Conservation (phyloP, 129 eudicot species). For the Flaveria bidentis region DNA sequence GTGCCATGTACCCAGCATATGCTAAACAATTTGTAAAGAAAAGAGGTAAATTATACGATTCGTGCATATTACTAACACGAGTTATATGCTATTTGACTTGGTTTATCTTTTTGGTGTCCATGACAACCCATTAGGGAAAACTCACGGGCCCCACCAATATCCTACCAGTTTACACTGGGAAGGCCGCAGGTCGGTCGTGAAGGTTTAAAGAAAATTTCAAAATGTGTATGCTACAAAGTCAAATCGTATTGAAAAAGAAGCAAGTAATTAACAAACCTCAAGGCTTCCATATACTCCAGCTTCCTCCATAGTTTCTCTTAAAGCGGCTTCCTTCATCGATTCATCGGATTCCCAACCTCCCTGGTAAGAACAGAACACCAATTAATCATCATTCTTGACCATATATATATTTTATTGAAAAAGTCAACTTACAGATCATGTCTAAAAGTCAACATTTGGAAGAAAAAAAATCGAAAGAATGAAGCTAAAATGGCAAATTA, state of each 20-base stretch:
- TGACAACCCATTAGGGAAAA: not conserved
- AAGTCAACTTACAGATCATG: conserved; percentile 24
- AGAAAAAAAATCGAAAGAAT: conserved; percentile 3
- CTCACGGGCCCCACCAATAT: not conserved
- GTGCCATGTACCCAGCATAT: conserved; percentile 54
- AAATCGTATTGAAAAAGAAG: not conserved
- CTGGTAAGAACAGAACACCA: conserved; percentile 26
- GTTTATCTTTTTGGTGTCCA: not conserved
- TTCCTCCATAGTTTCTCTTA: conserved; percentile 77
- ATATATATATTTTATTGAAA: not conserved
- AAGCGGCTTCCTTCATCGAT: conserved; percentile 60
- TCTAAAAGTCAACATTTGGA: not conserved
- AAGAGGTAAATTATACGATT: conserved; percentile 13
- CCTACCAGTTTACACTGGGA: not conserved
- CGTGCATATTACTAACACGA: not conserved
- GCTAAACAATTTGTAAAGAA: conserved; percentile 36
- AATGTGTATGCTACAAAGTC: not conserved
- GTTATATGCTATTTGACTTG: conserved; percentile 5
- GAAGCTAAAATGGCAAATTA: conserved; percentile 20
- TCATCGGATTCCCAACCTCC: conserved; percentile 91
- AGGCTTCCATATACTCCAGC: conserved; percentile 77
- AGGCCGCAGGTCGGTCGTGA: not conserved
- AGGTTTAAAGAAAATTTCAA: not conserved
- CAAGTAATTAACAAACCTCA: conserved; percentile 53
- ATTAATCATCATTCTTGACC: not conserved